Conservation (phyloP, 768 basidiomycete species). For the Psilocybe cubensis region DNA sequence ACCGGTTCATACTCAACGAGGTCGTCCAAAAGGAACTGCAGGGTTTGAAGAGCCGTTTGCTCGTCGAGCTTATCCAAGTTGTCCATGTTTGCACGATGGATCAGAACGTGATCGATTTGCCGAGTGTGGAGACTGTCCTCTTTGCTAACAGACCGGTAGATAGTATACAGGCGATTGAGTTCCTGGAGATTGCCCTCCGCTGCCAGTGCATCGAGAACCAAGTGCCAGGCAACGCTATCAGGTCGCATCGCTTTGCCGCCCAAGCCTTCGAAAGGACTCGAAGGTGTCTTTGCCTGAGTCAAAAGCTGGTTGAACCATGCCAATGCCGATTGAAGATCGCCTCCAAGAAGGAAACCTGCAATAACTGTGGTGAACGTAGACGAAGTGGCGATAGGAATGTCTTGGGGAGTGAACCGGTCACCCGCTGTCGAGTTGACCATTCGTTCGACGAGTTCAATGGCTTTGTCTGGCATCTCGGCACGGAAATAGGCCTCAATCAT, state of each 20-base stretch:
- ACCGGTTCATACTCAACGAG: conserved; percentile 8
- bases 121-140: conserved; percentile 38
- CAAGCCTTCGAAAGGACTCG: conserved; percentile 45
- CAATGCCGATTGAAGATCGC: conserved; percentile 66
- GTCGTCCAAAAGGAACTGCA: conserved; percentile 26
- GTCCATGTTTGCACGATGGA: conserved; percentile 43
- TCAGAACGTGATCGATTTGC: conserved; percentile 41
- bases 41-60: conserved; percentile 14
- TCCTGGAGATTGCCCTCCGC: conserved; percentile 50
- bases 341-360: conserved; percentile 61
- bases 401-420: conserved; percentile 34
- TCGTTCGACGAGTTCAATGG: conserved; percentile 64
- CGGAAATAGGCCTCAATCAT: conserved; percentile 81
- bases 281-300: conserved; percentile 35
- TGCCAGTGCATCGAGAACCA: conserved; percentile 64
- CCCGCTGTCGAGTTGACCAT: conserved; percentile 62
- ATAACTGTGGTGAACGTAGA: conserved; percentile 70
- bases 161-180: conserved; percentile 57
- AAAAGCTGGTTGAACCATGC: conserved; percentile 75
- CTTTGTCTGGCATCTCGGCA: conserved; percentile 62
- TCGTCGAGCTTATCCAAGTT: conserved; percentile 20
- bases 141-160: conserved; percentile 36
- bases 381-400: conserved; percentile 59
- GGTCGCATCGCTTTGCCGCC: conserved; percentile 45
- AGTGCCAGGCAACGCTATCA: conserved; percentile 53